These are phyloP conservation scores for Sporobolomyces pararoseus DNA, from an alignment of 768 basidiomycete genomes.

Conservation along the genomic window DNA sequence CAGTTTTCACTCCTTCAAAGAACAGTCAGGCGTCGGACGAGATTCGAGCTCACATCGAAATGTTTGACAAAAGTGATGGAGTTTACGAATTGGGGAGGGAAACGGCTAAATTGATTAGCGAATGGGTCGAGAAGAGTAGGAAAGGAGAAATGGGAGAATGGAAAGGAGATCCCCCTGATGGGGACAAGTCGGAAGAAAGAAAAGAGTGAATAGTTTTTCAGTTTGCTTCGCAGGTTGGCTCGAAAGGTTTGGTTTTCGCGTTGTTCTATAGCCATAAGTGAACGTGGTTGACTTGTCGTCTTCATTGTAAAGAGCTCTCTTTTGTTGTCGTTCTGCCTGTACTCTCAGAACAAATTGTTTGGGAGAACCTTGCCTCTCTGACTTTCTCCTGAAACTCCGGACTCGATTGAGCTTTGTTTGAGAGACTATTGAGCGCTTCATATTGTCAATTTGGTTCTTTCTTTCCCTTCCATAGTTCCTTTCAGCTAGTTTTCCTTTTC, in stretches of 20 bases:
- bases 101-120: conserved; percentile 19
- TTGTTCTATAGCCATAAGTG: too few species aligned
- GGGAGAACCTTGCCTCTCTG: too few species aligned
- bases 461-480: not conserved
- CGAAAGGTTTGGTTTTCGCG: not conserved
- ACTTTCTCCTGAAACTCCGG: not conserved
- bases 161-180: not conserved
- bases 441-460: not conserved
- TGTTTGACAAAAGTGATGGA: conserved; percentile 38
- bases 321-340: not conserved
- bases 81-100: conserved; percentile 28
- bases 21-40: conserved; percentile 29
- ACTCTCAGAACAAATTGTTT: not conserved
- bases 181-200: not conserved
- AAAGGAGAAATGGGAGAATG: conserved; percentile 31
- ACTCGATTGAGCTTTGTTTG: not conserved
- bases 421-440: conserved; percentile 9
- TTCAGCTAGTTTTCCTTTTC: not conserved
- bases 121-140: conserved; percentile 23
- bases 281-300: too few species aligned
- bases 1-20: conserved; percentile 26
- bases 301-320: too few species aligned
- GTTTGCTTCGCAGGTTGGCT: not conserved
- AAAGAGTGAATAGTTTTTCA: not conserved
- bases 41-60: conserved; percentile 35